Base-by-base conservation (phyloP, 352 stramenopile species). In the Phytophthora ohioensis region DNA sequence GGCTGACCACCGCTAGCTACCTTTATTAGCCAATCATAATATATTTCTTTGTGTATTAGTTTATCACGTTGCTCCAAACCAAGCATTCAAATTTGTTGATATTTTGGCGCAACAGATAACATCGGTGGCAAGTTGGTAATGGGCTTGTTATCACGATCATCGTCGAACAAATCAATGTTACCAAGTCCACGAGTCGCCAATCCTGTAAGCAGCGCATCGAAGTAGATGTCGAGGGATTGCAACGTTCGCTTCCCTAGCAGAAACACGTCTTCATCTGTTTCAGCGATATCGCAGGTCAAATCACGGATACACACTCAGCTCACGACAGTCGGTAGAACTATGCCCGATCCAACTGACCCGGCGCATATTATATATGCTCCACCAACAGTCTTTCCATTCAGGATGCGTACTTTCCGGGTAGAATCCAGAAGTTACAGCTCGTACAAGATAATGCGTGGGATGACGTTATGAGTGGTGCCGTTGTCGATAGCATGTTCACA, bases 171-270 rank as follows among this genome's bases (percentile, higher is more conserved):
- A 42, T 51, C 57, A 15, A 57, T 12, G 34, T 65, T 35, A 42
- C 21, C 6, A 3, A 39, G 11, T 7, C 46, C 57, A 17, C 8
- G 55, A 53, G 21, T 53, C 39, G 32, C 55, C 17, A 49, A 27
- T 15, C 35, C 57, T 17, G 27, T 34, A n/a, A 66, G 11, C 6
- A 36, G 36, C 17, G 54, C 47, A n/a, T 65, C 46, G 3, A 65
- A 46, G 43, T 65, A 35, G 41, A 65, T 58, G 3, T 38, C 21
- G 11, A 66, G 47, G 10, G 27, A 31, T 17, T 66, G 58, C 17
- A 66, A 17, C 12, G 57, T 55, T 8, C 21, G n/a, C n/a, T 36
- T 21, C 10, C 57, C 57, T 4, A 48, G 34, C 7, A 64, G 8
- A 39, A 56, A 56, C 8, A 48, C 34, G 10, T 41, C 45, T 32